Evolutionary conservation across 176 grass and related monocot genomes (phyloP).

Genomic region (Phyllostachys edulis): DNA sequence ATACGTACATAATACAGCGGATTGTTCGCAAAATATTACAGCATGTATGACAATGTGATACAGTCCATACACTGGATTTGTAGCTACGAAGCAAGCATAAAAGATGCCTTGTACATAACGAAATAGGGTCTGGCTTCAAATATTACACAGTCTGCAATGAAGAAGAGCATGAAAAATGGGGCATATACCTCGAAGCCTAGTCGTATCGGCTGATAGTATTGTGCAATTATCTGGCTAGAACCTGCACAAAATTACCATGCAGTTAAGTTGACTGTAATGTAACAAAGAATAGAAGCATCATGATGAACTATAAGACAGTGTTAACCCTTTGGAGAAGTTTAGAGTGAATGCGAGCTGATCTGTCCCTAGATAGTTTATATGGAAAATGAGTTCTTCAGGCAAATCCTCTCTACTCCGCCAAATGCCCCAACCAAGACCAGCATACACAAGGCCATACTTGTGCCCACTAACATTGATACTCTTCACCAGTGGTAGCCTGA

Average conservation of each 20-base stretch:
- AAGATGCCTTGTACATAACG: not conserved
- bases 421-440: constrained; percentile 76
- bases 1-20: too few relatives aligned
- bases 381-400: constrained; percentile 83
- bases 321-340: constrained; percentile 89
- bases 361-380: constrained; percentile 80
- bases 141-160: not conserved
- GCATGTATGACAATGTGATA: too few relatives aligned
- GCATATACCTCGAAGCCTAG: constrained; percentile 61
- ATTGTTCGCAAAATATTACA: too few relatives aligned
- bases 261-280: not conserved
- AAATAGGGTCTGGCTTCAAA: not conserved
- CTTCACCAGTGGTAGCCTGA: constrained; percentile 70
- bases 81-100: too few relatives aligned
- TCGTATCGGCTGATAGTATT: constrained; percentile 82
- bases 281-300: not conserved
- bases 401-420: constrained; percentile 79
- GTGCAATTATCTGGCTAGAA: constrained; percentile 79
- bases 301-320: not conserved
- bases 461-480: constrained; percentile 87
- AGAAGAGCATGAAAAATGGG: not conserved
- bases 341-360: constrained; percentile 81
- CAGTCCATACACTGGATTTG: too few relatives aligned
- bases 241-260: constrained; percentile 28
- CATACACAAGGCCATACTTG: constrained; percentile 81